Base-by-base conservation (phyloP, 768 basidiomycete species). In the Panaeolus cyanescens region DNA sequence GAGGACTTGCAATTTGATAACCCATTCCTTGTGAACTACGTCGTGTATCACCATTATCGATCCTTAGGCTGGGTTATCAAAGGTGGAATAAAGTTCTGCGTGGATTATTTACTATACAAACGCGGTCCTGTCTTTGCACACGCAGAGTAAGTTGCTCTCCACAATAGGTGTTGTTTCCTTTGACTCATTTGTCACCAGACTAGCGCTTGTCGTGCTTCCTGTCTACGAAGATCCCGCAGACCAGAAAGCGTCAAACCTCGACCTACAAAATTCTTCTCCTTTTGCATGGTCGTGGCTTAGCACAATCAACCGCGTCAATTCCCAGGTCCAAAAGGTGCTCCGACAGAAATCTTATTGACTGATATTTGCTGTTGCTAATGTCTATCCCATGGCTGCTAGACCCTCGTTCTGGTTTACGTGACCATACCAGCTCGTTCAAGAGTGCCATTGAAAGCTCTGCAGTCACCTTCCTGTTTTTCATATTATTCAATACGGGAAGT, bases 61-160 rank as follows among this genome's bases (percentile, higher is more conserved):
- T 95, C 95, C 4, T 82, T 99, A 7, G 97, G 97, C 25, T 99
- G 96, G 97, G 93, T 98, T 19, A 89, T 97, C 64, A 94, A 95
- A 74, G 87, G 88, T 30, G 97, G 97, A 1, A 88, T 97, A 80
- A 99, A 99, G 74, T 99, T 99, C 75, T 98, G 96, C 67, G 91
- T 91, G 36, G 97, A 99, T 69, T 95, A 91, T 76, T 83, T 99
- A 9, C 76, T 99, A 28, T 99, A 99, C 74, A 95, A 93, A 67
- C 85, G 92, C 12, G 97, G 97, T 0, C 95, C 96, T 2, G 93
- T 96, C 1, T 99, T 99, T 73, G 79, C 89, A 4, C 97, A 99
- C 73, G 96, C 97, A 9, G 96, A 98, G 95, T 98, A 71, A 68
- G 92, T 76, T 13, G 22, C 33, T 7, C 28, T 13, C 45, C 36